phyloP scores from a whole-genome alignment of 805 yeast genomes.

The Debaryomyces tyrocola region DNA sequence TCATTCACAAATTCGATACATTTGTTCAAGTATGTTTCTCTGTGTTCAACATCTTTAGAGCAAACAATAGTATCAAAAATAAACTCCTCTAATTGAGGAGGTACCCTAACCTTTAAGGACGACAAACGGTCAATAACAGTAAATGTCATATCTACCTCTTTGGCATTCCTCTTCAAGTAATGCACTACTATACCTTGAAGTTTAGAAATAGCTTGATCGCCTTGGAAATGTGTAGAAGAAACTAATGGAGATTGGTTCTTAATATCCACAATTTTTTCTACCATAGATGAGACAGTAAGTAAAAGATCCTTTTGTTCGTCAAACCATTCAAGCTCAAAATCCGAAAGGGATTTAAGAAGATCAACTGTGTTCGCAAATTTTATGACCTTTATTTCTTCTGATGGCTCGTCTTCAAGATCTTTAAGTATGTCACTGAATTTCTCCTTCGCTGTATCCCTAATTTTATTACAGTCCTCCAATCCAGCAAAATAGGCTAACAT shows the following conservation, averaged over 20 bases:
- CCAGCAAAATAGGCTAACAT: slow-evolving; percentile 67
- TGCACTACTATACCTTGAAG: slow-evolving; percentile 47
- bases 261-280: slow-evolving; percentile 44
- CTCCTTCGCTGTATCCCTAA: slow-evolving; percentile 56
- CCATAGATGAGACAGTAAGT: slow-evolving; percentile 40
- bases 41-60: slow-evolving; percentile 44
- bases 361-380: slow-evolving; percentile 77
- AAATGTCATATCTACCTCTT: slow-evolving; percentile 29
- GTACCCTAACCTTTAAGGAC: slow-evolving; percentile 45
- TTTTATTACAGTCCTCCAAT: slow-evolving; percentile 51
- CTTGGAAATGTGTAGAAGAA: slow-evolving; percentile 65
- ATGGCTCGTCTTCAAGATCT: slow-evolving; percentile 48
- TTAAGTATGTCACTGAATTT: slow-evolving; percentile 51
- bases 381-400: slow-evolving; percentile 53
- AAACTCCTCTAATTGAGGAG: slow-evolving; percentile 53
- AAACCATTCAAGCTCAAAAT: slow-evolving; percentile 60
- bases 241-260: slow-evolving; percentile 45
- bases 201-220: slow-evolving; percentile 65
- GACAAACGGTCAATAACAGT: slow-evolving; percentile 36
- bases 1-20: slow-evolving; percentile 51
- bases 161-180: slow-evolving; percentile 24
- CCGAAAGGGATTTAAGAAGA: slow-evolving; percentile 53
- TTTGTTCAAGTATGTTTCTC: slow-evolving; percentile 51
- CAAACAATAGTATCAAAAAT: slow-evolving; percentile 57
- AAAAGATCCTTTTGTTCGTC: slow-evolving; percentile 47